Base-by-base conservation (phyloP, 192 early-diverging fungal genomes). In the Coemansia sp. region DNA sequence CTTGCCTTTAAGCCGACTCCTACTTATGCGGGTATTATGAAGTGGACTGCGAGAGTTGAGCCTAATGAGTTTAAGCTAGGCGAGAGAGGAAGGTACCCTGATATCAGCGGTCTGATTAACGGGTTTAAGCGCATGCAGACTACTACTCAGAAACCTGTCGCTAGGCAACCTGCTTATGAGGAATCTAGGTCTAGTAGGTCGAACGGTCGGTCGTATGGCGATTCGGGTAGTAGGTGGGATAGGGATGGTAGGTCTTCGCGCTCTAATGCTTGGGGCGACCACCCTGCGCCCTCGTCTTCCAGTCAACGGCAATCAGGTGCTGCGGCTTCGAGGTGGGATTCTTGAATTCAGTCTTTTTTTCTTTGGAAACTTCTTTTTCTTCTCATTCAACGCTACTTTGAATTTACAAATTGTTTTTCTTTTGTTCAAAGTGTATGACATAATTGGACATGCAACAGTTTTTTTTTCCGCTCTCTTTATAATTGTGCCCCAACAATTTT, bases 1-100 rank as follows among this genome's bases (percentile, higher is more conserved):
- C 77, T 97, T 22, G 89, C 92, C 9, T 98, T 93, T 74, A 91
- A 94, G 71, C 86, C 91, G 9, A 90, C 91, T 38, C 89, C 90
- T 5, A 75, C 80, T n/a, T 84, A 84, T 27, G 79, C 86, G 18
- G 85, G 78, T 0, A 74, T 89, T 41, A 85, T 82, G 59, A 87
- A 91, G 41, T 93, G 93, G 85, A 87, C 88, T 36, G 88, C 95
- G 41, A 85, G 89, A 29, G 93, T 96, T 18, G 82, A 88, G 67
- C 94, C 94, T 5, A 89, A 91, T 44, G 90, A 90, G 27, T 97
- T 89, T 70, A 73, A 83, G 65, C 88, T 97, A 24, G 87, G 92
- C 33, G 88, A 91, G 15, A 83, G 85, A 1, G 85, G 79, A n/a
- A 38, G 82, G 12, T 92, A 90, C 62, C 87, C 89, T 13, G 86